These are phyloP conservation scores for Lactarius psammicola DNA, from an alignment of 768 basidiomycete genomes.

Conservation along the genomic window DNA sequence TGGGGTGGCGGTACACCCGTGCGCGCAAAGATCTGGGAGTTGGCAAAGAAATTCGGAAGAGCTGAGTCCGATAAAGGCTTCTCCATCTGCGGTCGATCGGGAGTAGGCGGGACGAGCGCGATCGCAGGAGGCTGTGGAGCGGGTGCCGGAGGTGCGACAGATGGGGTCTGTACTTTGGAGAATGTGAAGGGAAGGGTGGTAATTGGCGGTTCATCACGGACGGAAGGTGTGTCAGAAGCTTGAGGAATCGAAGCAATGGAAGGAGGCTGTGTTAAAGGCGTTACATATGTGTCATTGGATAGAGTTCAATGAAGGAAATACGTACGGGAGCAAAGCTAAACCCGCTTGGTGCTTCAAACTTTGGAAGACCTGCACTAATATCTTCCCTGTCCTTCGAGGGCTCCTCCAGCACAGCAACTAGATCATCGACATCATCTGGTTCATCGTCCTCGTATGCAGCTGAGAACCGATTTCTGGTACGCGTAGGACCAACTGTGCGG, in stretches of 20 bases:
- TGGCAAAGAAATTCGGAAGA: constrained; percentile 66
- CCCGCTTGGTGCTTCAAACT: constrained; percentile 57
- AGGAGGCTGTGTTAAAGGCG: constrained; percentile 25
- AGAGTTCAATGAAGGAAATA: constrained; percentile 19
- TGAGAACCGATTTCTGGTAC: constrained; percentile 58
- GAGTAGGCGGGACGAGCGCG: constrained; percentile 35
- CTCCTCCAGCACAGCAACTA: constrained; percentile 40
- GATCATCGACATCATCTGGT: constrained; percentile 35
- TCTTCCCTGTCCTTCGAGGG: constrained; percentile 42
- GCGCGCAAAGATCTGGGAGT: constrained; percentile 44
- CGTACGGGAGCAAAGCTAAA: constrained; percentile 69
- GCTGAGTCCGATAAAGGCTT: constrained; percentile 30
- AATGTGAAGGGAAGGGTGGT: constrained; percentile 29
- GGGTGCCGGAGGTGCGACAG: constrained; percentile 33
- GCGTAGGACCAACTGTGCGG: constrained; percentile 41
- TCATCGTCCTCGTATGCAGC: constrained; percentile 57
- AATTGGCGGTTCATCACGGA: constrained; percentile 35
- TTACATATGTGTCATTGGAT: constrained; percentile 1
- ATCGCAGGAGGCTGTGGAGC: constrained; percentile 30
- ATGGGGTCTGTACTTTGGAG: constrained; percentile 24
- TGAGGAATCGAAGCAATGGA: constrained; percentile 16
- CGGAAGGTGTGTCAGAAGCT: constrained; percentile 60
- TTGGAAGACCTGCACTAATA: constrained; percentile 43
- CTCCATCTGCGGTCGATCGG: constrained; percentile 26
- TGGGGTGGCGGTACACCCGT: constrained; percentile 28